Evolutionary conservation across 1,284 basidiomycete genomes (phyloP), one percentile per base, ranked within the genome.

Genomic region (Rhodofomes roseus): DNA sequence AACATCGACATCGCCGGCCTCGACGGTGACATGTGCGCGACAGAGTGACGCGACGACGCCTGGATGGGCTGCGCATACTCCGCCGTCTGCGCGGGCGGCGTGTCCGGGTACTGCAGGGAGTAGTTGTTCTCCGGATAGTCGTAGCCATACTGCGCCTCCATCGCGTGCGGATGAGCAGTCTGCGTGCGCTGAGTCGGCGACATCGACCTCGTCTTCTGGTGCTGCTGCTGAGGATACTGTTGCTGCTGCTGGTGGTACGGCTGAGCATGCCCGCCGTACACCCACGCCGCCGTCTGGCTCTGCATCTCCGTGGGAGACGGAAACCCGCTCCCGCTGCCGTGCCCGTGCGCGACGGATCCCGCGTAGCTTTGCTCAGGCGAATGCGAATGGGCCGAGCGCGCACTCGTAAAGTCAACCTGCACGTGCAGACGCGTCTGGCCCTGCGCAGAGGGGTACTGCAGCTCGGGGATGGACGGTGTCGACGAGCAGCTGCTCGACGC

Each of bases 11-110:
- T 59, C 20, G 59, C 58, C n/a, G 62, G 59, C 14, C 59, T 37
- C 31, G 66, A 62, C 34, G 66, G 64, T 2, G 66, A 68, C 20
- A 66, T 64, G 54, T 68, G 66, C 12, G 66, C 60, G 41, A 66
- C 62, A 1, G 66, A 65, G 55, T 65, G 66, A 20, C 66, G 62
- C 23, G 52, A 44, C 29, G 55, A 8, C n/a, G 46, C 46, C 23
- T 20, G 36, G 18, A 51, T 46, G 41, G 43, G 34, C 2, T 55
- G 58, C n/a, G 27, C 25, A 22, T 59, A 44, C 31, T 50, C 46
- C 9, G 18, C 25, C 14, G 46, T 23, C 23, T 27, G 25, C 5
- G 11, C 12, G 18, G 56, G 52, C 2, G 57, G 50, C 27, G 52
- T 41, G 27, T 43, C 51, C 12, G 50, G 25, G 34, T 56, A 57